Evolutionary conservation across 345 rosid genomes (phyloP).

Genomic region (Dovyalis caffra): DNA sequence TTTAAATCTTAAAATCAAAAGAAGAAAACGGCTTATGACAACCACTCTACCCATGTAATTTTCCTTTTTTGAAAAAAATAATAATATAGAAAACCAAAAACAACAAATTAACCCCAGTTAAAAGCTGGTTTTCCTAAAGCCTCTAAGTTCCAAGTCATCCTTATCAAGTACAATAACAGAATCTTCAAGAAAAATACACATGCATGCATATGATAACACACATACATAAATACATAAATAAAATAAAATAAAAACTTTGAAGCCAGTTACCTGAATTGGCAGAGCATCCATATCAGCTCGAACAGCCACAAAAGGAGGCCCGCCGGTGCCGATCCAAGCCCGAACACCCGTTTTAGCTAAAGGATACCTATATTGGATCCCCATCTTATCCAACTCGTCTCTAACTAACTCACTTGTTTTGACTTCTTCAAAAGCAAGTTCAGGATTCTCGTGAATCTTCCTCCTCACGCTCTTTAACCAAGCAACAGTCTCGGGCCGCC

Average conservation of each 20-base stretch:
- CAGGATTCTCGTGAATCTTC: conserved; percentile 27
- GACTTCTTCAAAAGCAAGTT: conserved; percentile 27
- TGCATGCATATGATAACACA: not conserved
- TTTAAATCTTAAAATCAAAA: not conserved
- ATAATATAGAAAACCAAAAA: not conserved
- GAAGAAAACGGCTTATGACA: not conserved
- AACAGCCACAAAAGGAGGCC: conserved; percentile 22
- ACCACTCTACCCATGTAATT: not conserved
- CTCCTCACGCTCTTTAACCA: conserved; percentile 18
- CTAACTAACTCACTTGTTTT: conserved; percentile 27
- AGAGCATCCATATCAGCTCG: conserved; percentile 35
- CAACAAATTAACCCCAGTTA: not conserved
- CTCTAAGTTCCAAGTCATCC: not conserved
- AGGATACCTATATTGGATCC: conserved; percentile 24
- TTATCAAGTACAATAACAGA: not conserved
- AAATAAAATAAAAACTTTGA: not conserved
- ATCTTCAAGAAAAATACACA: not conserved
- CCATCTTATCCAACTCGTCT: conserved; percentile 23
- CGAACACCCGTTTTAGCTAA: conserved; percentile 27
- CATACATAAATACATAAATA: not conserved
- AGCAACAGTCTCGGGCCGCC: conserved; percentile 39
- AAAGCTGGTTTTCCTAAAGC: not conserved
- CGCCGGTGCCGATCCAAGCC: conserved; percentile 19
- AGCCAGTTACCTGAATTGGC: conserved; percentile 17
- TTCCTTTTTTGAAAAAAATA: not conserved